A percentile compares a stretch with the other conserved stretches of the same genome.
Conservation (phyloP, 257 asterid genomes). For the Nemophila menziesii region DNA sequence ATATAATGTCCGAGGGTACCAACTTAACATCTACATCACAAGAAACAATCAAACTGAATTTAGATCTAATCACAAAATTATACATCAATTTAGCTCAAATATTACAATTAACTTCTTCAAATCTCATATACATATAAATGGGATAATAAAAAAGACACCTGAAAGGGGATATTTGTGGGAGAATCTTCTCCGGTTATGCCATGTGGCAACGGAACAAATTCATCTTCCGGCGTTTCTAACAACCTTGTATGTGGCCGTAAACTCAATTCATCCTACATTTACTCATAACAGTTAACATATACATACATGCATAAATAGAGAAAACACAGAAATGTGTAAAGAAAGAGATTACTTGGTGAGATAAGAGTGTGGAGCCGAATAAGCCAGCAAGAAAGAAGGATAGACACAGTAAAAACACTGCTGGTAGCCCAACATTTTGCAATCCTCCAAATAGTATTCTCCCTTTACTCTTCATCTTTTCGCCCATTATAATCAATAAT, state of each 20-base stretch:
- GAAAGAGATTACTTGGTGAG: slow-evolving; percentile 40
- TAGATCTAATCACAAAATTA: neutral
- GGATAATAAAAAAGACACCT: slow-evolving; percentile 25
- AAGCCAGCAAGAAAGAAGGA: slow-evolving; percentile 79
- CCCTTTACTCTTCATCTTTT: slow-evolving; percentile 51
- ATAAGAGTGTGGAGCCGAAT: slow-evolving; percentile 61
- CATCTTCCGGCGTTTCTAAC: slow-evolving; percentile 31
- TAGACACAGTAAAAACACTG: slow-evolving; percentile 55
- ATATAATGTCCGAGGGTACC: slow-evolving; percentile 77
- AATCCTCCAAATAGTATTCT: slow-evolving; percentile 31
- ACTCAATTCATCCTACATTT: slow-evolving; percentile 20
- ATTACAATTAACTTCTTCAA: neutral
- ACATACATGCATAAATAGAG: neutral
- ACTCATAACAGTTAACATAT: neutral
- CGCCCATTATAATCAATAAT: neutral
- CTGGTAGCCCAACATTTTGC: slow-evolving; percentile 45
- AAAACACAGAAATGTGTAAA: neutral
- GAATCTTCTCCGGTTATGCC: slow-evolving; percentile 59
- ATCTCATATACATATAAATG: neutral
- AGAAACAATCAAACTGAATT: neutral
- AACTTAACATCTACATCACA: slow-evolving; percentile 57
- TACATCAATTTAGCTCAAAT: neutral
- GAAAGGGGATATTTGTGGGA: slow-evolving; percentile 53
- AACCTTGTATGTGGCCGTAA: slow-evolving; percentile 29
- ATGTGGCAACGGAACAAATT: slow-evolving; percentile 35